Evolutionary conservation across 1,139 yeast genomes (phyloP).

Genomic region (Yamadazyma conglobata): DNA sequence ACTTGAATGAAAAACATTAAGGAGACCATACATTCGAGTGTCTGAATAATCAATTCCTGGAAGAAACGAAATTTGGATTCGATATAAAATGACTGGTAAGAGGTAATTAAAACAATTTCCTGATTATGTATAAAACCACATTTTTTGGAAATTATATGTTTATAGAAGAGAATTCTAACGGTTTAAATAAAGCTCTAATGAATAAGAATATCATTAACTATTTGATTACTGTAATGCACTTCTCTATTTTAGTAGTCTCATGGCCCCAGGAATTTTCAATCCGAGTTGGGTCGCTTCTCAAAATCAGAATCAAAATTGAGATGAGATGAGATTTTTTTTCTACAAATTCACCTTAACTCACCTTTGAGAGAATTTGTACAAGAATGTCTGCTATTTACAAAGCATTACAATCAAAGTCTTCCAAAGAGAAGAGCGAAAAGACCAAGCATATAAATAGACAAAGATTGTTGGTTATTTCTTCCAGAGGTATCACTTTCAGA

Average conservation of each 20-base stretch:
- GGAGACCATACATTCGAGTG: too few species aligned
- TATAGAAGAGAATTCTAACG: too few species aligned
- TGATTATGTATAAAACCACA: too few species aligned
- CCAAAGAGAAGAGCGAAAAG: conserved; percentile 44
- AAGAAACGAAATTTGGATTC: too few species aligned
- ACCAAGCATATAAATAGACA: conserved; percentile 68
- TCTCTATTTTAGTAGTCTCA: too few species aligned
- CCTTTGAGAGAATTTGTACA: too few species aligned
- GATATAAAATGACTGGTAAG: too few species aligned
- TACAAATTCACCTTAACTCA: too few species aligned
- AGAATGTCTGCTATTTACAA: conserved; percentile 65
- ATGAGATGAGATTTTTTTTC: conserved; percentile 17
- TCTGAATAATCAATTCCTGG: too few species aligned
- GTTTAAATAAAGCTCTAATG: too few species aligned
- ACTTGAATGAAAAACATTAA: conserved; percentile 35
- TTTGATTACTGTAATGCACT: background rate
- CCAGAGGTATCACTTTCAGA: conserved; percentile 91
- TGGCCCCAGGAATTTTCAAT: background rate
- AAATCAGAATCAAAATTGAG: conserved; percentile 9
- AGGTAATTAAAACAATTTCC: too few species aligned
- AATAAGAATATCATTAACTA: conserved; percentile 1
- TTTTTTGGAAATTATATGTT: too few species aligned
- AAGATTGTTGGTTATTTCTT: conserved; percentile 80
- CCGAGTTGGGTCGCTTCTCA: background rate
- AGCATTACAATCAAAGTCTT: conserved; percentile 55